Conservation (phyloP, 768 basidiomycete species). For the Mycena sanguinolenta region DNA sequence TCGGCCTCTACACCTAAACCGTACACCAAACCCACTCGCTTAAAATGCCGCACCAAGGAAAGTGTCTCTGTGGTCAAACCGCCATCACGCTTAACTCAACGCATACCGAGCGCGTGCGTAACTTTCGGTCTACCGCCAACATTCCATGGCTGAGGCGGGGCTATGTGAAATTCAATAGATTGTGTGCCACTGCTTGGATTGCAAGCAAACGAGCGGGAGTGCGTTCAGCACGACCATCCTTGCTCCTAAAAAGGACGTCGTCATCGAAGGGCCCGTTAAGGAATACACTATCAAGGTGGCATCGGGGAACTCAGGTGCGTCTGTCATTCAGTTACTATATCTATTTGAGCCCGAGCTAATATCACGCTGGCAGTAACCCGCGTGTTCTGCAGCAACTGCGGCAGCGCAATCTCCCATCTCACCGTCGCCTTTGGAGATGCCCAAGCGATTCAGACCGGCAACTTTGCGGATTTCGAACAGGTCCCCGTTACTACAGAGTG, state of each 20-base stretch:
- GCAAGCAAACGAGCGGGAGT: slow-evolving; percentile 53
- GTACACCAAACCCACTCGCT: background rate
- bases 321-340: background rate
- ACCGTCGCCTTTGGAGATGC: slow-evolving; percentile 49
- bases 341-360: background rate
- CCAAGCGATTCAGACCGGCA: slow-evolving; percentile 55
- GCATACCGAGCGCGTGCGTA: slow-evolving; percentile 44
- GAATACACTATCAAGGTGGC: slow-evolving; percentile 46
- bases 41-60: slow-evolving; percentile 45
- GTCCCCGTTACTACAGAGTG: slow-evolving; percentile 49
- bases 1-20: no score
- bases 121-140: no score
- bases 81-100: slow-evolving; percentile 44
- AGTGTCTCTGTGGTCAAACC: slow-evolving; percentile 51
- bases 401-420: slow-evolving; percentile 53
- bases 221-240: slow-evolving; percentile 57
- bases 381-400: slow-evolving; percentile 54
- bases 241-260: slow-evolving; percentile 48
- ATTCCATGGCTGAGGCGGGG: background rate
- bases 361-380: slow-evolving; percentile 45
- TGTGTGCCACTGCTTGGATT: slow-evolving; percentile 55
- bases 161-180: slow-evolving; percentile 35
- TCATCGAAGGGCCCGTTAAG: slow-evolving; percentile 50
- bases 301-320: slow-evolving; percentile 51
- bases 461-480: slow-evolving; percentile 48